These are phyloP conservation scores for Colletotrichum sp. DNA, from an alignment of 2,329 filamentous ascomycete genomes.

Conservation along the genomic window DNA sequence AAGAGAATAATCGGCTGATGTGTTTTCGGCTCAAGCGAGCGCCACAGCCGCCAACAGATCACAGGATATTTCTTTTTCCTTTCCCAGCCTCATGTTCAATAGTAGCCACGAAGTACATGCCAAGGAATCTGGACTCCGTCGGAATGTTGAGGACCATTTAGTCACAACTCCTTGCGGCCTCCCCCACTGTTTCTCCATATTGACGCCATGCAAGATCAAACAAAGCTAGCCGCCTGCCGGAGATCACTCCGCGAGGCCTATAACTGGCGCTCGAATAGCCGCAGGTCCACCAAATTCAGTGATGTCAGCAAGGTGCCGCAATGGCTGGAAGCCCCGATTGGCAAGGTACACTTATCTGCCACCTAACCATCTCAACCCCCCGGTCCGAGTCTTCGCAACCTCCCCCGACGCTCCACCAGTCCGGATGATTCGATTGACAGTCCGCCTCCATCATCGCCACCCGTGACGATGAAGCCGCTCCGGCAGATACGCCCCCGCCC, in stretches of 20 bases:
- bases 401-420: background rate
- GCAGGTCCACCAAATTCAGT: background rate
- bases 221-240: background rate
- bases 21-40: background rate
- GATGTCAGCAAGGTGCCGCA: background rate
- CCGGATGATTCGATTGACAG: background rate
- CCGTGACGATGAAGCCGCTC: background rate
- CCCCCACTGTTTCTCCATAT: background rate
- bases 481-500: background rate
- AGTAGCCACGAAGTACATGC: background rate
- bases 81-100: background rate
- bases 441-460: background rate
- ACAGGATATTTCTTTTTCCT: background rate
- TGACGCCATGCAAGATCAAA: background rate
- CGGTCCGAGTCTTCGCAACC: background rate
- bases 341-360: background rate
- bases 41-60: background rate
- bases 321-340: background rate
- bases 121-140: background rate
- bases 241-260: background rate
- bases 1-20: background rate
- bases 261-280: background rate
- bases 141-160: background rate
- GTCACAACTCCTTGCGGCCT: background rate
- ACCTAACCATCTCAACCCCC: background rate